Evolutionary conservation across 441 rosid genomes (phyloP), one percentile per base, ranked within the genome.

Genomic region (Eugenia klotzschiana): DNA sequence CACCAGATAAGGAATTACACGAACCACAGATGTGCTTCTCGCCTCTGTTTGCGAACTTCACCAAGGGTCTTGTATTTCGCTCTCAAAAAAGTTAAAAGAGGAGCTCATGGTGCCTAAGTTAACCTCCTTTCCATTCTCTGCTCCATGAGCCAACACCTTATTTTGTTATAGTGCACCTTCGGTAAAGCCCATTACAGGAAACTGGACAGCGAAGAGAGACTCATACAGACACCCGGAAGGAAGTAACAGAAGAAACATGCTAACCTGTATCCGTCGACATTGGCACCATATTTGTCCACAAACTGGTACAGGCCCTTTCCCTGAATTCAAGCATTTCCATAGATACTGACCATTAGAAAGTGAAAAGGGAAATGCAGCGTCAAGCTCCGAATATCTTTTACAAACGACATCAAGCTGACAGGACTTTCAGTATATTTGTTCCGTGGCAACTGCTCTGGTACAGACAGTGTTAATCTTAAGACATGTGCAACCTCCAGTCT

Each of bases 231-330:
- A 51, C 37, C 37, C 77, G 2, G 37, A 64, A 33, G 46, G 15
- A 46, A 29, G 77, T 15, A 26, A 43, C 69, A 7, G 37, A 20
- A 54, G 46, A 5, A 58, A 10, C 25, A 40, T 52, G 13, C 50
- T 69, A 81, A 89, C 99, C 97, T 96, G 97, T 97, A 97, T 6
- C 98, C 98, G 83, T 94, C 98, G 3, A 97, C 98, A 79, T 94
- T 94, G 25, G 99, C 98, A 69, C 98, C 98, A 37, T 95, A 97
- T 86, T 97, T 95, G 96, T 97, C 98, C 9, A 91, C 93, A 85
- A 81, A 97, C 80, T 92, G 96, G 92, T 95, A 95, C 4, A 94
- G 97, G 77, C 98, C 99, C 92, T 95, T 95, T 56, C 99, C 98
- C 98, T 95, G 89, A 51, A 56, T 27, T 15, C 40, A 14, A 49